phyloP scores from a whole-genome alignment of 306 rosid species.

The Malus sylvestris region DNA sequence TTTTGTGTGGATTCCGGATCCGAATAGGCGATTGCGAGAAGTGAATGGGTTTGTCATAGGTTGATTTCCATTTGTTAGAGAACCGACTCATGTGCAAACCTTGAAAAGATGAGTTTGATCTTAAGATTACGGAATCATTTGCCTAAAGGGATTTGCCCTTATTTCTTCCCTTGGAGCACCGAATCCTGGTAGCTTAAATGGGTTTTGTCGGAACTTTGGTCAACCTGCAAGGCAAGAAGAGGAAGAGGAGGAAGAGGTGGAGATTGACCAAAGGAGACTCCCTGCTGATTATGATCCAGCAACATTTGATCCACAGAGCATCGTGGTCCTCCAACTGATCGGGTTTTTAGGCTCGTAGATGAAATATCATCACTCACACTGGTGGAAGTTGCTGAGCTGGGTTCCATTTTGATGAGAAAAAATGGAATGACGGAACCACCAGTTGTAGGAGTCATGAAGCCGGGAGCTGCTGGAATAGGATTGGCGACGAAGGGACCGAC shows the following conservation, averaged over 20 bases:
- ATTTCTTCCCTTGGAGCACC: slow-evolving; percentile 3
- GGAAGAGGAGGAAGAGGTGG: slow-evolving; percentile 70
- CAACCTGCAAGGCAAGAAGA: slow-evolving; percentile 69
- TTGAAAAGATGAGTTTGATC: slow-evolving; percentile 52
- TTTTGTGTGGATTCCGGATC: background rate
- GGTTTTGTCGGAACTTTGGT: slow-evolving; percentile 35
- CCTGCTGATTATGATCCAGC: slow-evolving; percentile 90
- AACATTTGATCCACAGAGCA: slow-evolving; percentile 68
- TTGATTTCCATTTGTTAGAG: slow-evolving; percentile 25
- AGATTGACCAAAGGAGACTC: slow-evolving; percentile 85
- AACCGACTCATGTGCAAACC: slow-evolving; percentile 4
- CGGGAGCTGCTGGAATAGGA: slow-evolving; percentile 69
- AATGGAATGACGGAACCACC: slow-evolving; percentile 61
- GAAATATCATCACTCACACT: slow-evolving; percentile 74
- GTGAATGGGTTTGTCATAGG: background rate
- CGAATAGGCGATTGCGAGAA: background rate
- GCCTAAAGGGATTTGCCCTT: slow-evolving; percentile 31
- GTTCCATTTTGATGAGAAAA: slow-evolving; percentile 55
- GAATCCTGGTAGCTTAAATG: slow-evolving; percentile 25
- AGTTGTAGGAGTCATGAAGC: slow-evolving; percentile 58
- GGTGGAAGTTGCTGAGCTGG: slow-evolving; percentile 68
- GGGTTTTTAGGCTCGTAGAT: slow-evolving; percentile 76
- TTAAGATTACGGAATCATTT: slow-evolving; percentile 44
- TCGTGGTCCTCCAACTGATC: slow-evolving; percentile 76
- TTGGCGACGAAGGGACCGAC: slow-evolving; percentile 44